Evolutionary conservation across 805 yeast species (phyloP), one percentile per base, ranked within the genome.

Genomic region (Saccharomycopsis fibuligera): DNA sequence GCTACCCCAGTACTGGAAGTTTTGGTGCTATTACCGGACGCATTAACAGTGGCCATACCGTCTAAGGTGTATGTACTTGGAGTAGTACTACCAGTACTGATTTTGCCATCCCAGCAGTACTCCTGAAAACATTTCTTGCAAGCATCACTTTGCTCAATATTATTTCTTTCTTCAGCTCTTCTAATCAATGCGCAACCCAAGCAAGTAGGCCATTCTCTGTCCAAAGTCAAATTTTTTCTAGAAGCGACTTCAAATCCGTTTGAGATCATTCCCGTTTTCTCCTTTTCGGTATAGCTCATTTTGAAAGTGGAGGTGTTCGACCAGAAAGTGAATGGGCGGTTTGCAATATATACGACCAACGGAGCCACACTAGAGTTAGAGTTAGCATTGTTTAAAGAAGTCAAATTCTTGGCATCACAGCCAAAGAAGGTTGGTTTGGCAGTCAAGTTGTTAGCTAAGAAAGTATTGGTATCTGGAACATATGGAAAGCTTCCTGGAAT

Each of bases 101-200:
- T 33, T 5, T 42, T 24, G 12, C 89, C 90, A 55, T 76, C 70
- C 90, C 90, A 88, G 65, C 96, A 88, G 64, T 86, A 86, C 5
- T 68, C 69, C 31, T 68, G 65, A 62, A 88, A 86, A 62, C 96
- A 88, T 47, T 67, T 52, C 56, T 76, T 66, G 68, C 96, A 88
- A 60, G 84, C 87, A 1, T 72, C 80, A 14, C 70, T 63, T 51
- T 83, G 83, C n/a, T 75, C 70, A 33, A 70, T 64, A 24, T 81
- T 79, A 35, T 72, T 64, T 61, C 90, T 73, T 66, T 86, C 93
- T 60, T 82, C 81, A 38, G 83, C 76, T 62, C 96, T 78, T 67
- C 86, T 82, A 50, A 86, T 71, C 41, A 87, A 75, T 8, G 95
- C 96, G 70, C 96, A 87, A 2, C 85, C 86, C 43, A 87, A 73